A percentile compares a stretch with the other conserved stretches of the same genome.
phyloP scores from a whole-genome alignment of 805 yeast genomes.

The Saccharomycopsis javanensis region DNA sequence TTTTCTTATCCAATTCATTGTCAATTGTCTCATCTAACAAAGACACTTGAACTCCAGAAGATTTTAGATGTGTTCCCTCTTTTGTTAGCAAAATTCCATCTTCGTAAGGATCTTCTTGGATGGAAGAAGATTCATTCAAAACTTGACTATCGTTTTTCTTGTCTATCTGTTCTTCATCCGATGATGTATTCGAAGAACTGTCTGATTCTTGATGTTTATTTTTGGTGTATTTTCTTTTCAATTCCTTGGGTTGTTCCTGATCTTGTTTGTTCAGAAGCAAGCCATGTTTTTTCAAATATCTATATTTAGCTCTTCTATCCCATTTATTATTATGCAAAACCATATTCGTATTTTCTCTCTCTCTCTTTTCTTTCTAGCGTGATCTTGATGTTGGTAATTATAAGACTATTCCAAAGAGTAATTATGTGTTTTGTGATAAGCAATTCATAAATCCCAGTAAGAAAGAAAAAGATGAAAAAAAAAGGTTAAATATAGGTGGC shows the following conservation, averaged over 20 bases:
- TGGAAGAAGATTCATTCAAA: background rate
- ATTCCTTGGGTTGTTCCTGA: slow-evolving; percentile 10
- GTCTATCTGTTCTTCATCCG: slow-evolving; percentile 1
- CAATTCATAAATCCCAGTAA: too few species aligned
- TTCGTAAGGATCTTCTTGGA: background rate
- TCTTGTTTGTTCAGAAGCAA: slow-evolving; percentile 13
- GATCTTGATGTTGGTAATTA: background rate
- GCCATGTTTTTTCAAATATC: slow-evolving; percentile 37
- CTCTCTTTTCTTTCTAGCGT: background rate
- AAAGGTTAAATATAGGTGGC: too few species aligned
- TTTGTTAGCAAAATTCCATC: background rate
- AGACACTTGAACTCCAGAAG: background rate
- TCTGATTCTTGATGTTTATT: background rate
- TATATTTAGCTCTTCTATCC: slow-evolving; percentile 37
- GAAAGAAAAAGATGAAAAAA: too few species aligned
- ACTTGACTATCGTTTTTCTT: slow-evolving; percentile 8
- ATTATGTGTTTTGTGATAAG: too few species aligned
- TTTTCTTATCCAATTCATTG: background rate
- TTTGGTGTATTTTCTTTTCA: background rate
- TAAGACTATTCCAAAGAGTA: background rate
- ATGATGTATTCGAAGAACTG: background rate
- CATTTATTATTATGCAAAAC: slow-evolving; percentile 45
- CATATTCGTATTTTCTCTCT: slow-evolving; percentile 25
- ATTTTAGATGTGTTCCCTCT: background rate
- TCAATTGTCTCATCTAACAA: background rate